Base-by-base conservation (phyloP, 2,329 filamentous ascomycete species). In the Fusarium sp. region DNA sequence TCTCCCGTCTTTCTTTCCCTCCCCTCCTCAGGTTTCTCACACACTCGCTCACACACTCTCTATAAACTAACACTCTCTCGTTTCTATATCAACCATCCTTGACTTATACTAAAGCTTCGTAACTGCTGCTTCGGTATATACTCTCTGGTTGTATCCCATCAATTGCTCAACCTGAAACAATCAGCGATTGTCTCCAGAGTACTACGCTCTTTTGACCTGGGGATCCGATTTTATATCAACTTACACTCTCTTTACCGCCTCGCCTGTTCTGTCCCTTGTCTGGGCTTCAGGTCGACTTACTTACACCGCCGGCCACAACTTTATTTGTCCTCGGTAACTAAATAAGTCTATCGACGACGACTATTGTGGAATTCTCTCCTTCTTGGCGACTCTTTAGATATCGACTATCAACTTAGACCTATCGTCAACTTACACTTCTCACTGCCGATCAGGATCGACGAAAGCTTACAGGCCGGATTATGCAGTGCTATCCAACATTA, bases 181-280 rank as follows among this genome's bases (percentile, higher is more conserved):
- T 50, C 56, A 47, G 50, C 52, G 22, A 25, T 59, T 20, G 22
- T 51, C 27, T 50, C 51, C 44, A 61, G 66, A 66, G 73, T 62
- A 52, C 54, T 51, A 73, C 73, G 72, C 46, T 75, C 72, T 62
- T 73, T 72, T 59, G 30, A 25, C 25, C 50, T 8, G 34, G 32
- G 27, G 49, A 38, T 50, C 63, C 57, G 38, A 45, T 63, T 59
- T 60, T 64, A 66, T 62, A 68, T 45, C 52, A 54, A 53, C 44
- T 56, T 66, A 50, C 70, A 58, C 50, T 69, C 60, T 53, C 34
- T 53, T 42, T 53, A 53, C 50, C 50, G 50, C 55, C 62, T 66
- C 63, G 51, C 47, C 45, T 56, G 60, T 54, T 42, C 49, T 55
- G 56, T 53, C 55, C 22, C 45, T 38, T 42, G 49, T 55, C 47